Base-by-base conservation (phyloP, 2,329 filamentous ascomycete species). In the Calonectria hawksworthii region DNA sequence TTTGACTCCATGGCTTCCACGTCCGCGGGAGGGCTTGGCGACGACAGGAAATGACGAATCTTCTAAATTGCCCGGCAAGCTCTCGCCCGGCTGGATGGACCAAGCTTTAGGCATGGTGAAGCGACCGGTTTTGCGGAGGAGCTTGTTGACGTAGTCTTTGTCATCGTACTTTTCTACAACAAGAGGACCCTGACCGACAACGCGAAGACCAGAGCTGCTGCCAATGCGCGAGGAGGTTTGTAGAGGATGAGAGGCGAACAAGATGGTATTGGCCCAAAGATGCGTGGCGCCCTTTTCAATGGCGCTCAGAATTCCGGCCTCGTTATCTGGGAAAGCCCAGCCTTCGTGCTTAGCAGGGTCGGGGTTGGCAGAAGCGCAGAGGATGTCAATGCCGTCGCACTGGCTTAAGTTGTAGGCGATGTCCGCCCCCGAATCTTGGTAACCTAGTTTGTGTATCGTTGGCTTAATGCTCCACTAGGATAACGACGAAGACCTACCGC, bases 251-350 rank as follows among this genome's bases (percentile, higher is more conserved):
- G 84, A 83, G 0, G 84, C 83, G 76, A 90, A 90, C 1, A 90
- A 78, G 51, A 90, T 86, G 0, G 88, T 90, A 75, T 90, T 90
- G 1, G 87, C 87, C 87, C 88, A 90, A 4, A 90, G 79, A 75
- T 87, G 85, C 1, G 86, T 89, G 0, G 86, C 85, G 0, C 87
- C 86, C 47, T 80, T 79, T 3, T 83, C 67, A 1, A 89, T 66
- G 0, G 87, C 88, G 63, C 63, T 54, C 18, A 80, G 9, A 13
- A 76, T 74, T 1, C 78, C 75, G 28, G 75, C 68, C 21, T 80
- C 77, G 21, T 65, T 80, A 30, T 79, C 74, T 0, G 77, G 78
- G 41, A 79, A 80, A 5, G 71, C 73, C 75, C 77, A 78, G 30
- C 72, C 74, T 28, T 44, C 61, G 36, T 79, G 44, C 30, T 72